phyloP scores from a whole-genome alignment of 1,284 basidiomycete genomes.

The Cryptococcus sp. region DNA sequence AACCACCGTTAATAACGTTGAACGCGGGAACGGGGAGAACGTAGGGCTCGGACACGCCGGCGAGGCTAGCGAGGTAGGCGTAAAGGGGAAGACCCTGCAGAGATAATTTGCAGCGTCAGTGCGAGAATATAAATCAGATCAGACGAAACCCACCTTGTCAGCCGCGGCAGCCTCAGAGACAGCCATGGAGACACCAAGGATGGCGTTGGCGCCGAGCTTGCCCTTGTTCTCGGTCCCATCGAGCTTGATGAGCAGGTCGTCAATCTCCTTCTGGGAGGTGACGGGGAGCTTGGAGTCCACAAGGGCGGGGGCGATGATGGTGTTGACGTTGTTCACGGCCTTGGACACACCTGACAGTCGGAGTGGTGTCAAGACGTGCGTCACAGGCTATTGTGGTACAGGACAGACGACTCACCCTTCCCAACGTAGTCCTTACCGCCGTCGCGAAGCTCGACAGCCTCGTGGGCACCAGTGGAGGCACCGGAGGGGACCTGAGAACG shows the following conservation, averaged over 20 bases:
- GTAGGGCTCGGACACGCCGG: slow-evolving; percentile 90
- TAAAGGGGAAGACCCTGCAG: slow-evolving; percentile 80
- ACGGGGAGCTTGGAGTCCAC: slow-evolving; percentile 82
- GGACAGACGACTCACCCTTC: slow-evolving; percentile 63
- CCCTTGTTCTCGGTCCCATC: slow-evolving; percentile 99
- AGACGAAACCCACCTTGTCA: slow-evolving; percentile 60
- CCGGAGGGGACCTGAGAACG: slow-evolving; percentile 95
- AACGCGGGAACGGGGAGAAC: slow-evolving; percentile 87
- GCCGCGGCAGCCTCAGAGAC: slow-evolving; percentile 89
- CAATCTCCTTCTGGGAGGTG: slow-evolving; percentile 92
- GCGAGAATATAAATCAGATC: not conserved
- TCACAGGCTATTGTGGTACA: not conserved
- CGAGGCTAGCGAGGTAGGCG: slow-evolving; percentile 92
- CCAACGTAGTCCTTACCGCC: slow-evolving; percentile 94
- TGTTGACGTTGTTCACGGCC: slow-evolving; percentile 94
- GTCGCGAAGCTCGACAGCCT: slow-evolving; percentile 98
- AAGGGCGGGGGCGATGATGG: slow-evolving; percentile 82
- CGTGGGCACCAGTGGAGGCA: slow-evolving; percentile 96
- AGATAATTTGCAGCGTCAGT: no score
- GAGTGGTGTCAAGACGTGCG: not conserved
- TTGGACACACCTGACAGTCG: slow-evolving; percentile 71
- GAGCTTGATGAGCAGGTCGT: slow-evolving; percentile 97
- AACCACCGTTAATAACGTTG: slow-evolving; percentile 99
- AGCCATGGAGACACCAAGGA: slow-evolving; percentile 97
- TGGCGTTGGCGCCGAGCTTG: slow-evolving; percentile 98